Base-by-base conservation (phyloP, 2,329 filamentous ascomycete species). In the Colletotrichum sansevieriae region DNA sequence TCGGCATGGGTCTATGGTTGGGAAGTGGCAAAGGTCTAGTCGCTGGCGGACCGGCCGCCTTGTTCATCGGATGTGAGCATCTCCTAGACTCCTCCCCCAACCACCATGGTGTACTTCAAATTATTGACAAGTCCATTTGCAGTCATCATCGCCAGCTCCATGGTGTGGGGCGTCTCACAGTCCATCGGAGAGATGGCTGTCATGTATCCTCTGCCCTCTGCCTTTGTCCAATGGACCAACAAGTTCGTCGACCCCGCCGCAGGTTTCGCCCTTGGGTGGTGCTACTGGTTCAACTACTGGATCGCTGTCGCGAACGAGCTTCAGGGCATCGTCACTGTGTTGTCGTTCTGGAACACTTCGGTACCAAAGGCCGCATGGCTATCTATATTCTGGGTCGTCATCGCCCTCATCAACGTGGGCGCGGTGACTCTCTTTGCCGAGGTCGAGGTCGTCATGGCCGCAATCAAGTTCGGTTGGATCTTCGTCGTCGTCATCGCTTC, bases 381-480 rank as follows among this genome's bases (percentile, higher is more conserved):
- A 51, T 78, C 77, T 2, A 83, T 84, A 52, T 83, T 81, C 73
- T 78, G 79, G 73, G 72, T 79, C 2, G 76, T 83, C 46, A 77
- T 80, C 43, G 70, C 80, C 11, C 57, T 73, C 2, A 75, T 80
- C 44, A 83, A 84, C 65, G 68, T 84, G 29, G 77, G 79, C 10
- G 80, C 78, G 0, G 82, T 84, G 37, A 79, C 73, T 7, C 63
- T 82, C 41, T 84, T 83, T 60, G 82, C 78, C 3, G 82, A 84
- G 66, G 78, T 82, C 25, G 83, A 84, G 67, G 82, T 83, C 15
- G 66, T 81, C 3, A 75, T 77, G 33, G 80, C 80, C 6, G 75
- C 76, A 1, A 81, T 84, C 72, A 84, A 84, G 65, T 82, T 84
- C 58, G 76, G 78, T 43, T 83, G 82, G 80, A 83, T 84, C 51